Conservation (phyloP, 1,284 basidiomycete species). For the Cryptococcus neoformans region DNA sequence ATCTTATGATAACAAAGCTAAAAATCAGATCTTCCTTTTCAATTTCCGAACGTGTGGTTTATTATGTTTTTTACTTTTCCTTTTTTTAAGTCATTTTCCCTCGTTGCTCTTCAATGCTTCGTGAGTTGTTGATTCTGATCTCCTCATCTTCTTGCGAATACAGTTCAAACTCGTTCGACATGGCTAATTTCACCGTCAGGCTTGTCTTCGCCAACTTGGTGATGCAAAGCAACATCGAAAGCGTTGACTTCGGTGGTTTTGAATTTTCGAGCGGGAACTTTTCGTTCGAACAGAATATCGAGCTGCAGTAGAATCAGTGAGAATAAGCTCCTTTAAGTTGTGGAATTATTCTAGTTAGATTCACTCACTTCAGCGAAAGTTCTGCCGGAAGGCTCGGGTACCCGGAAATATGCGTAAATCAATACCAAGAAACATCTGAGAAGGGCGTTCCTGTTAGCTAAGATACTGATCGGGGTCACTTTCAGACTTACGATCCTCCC, state of each 20-base stretch:
- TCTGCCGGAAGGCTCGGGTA: slow-evolving; percentile 50
- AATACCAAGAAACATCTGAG: slow-evolving; percentile 39
- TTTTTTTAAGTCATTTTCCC: no score
- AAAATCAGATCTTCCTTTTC: no score
- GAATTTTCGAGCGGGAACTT: slow-evolving; percentile 32
- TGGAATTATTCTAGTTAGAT: neutral
- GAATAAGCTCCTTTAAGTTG: neutral
- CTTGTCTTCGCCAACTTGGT: slow-evolving; percentile 16
- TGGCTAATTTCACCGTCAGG: slow-evolving; percentile 2
- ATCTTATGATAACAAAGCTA: no score
- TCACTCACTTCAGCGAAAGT: slow-evolving; percentile 46
- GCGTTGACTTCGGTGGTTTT: slow-evolving; percentile 18
- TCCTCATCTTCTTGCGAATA: no score
- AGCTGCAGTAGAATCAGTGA: slow-evolving; percentile 15
- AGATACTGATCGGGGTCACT: no score
- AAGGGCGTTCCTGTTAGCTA: no score
- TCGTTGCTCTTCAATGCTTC: no score
- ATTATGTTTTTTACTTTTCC: slow-evolving; percentile 4
- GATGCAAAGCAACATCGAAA: slow-evolving; percentile 19
- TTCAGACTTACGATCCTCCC: slow-evolving; percentile 14
- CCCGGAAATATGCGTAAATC: slow-evolving; percentile 45
- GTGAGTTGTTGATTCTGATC: no score
- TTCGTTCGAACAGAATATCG: slow-evolving; percentile 49
- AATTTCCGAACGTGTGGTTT: no score
- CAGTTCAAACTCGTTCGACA: slow-evolving; percentile 5